Base-by-base conservation (phyloP, 495 filamentous ascomycete genomes). In the Platismatia glauca region DNA sequence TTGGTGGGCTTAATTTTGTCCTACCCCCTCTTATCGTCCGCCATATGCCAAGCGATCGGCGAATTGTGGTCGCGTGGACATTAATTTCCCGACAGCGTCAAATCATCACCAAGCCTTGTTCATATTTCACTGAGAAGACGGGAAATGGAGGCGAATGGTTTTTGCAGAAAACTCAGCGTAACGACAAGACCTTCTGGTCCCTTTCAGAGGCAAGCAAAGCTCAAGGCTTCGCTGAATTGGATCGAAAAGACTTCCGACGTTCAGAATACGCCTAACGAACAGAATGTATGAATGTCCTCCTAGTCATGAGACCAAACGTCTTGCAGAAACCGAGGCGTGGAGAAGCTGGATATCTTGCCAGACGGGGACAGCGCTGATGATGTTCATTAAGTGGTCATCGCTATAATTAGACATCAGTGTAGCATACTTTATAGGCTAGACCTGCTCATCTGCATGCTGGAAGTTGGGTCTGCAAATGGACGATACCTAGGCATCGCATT, bases 11-110 rank as follows among this genome's bases (percentile, higher is more conserved):
- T n/a, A n/a, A n/a, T n/a, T n/a, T n/a, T n/a, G n/a, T n/a, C n/a
- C n/a, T n/a, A n/a, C n/a, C n/a, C n/a, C n/a, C n/a, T n/a, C n/a
- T n/a, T n/a, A n/a, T n/a, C n/a, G n/a, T n/a, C n/a, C n/a, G n/a
- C n/a, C n/a, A n/a, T n/a, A n/a, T n/a, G n/a, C 65, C 61, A 67
- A 67, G 65, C 50, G 13, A 61, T 66, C 46, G 41, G 43, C 55
- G 31, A 46, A 24, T 46, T 9, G 8, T 52, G 24, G 20, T 44
- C 41, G 35, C 20, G 20, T 44, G 53, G 31, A 39, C 58, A 33
- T 24, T 55, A 61, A 57, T 56, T 43, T 43, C 48, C 24, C 22
- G 29, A 20, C 2, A n/a, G 15, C 8, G 3, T 13, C 59, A 41
- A 61, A 61, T 61, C 33, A 22, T 31, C 29, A 24, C 44, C 12